Percentiles rank a stretch among this genome's conserved stretches.
Conservation (phyloP, 2,329 filamentous ascomycete species). For the Fusarium fracticaudum region DNA sequence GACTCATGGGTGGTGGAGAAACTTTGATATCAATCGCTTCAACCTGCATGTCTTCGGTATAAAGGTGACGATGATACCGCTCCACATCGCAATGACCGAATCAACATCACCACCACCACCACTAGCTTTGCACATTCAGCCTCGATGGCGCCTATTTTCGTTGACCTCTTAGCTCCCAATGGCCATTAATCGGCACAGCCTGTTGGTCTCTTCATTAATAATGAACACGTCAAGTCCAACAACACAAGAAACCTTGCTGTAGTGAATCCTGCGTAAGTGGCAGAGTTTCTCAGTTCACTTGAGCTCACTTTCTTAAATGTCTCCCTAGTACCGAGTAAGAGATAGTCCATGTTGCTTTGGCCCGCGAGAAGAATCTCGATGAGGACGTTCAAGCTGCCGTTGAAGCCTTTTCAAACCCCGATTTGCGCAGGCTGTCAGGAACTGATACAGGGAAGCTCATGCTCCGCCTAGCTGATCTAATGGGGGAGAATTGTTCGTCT, state of each 20-base stretch:
- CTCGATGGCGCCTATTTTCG: neutral
- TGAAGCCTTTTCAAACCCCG: neutral
- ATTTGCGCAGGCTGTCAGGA: neutral
- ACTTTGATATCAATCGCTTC: neutral
- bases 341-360: neutral
- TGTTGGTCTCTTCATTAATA: neutral
- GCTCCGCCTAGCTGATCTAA: neutral
- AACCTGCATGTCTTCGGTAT: neutral
- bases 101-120: neutral
- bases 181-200: neutral
- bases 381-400: neutral
- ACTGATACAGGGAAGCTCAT: neutral
- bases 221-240: neutral
- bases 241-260: neutral
- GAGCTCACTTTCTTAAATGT: neutral
- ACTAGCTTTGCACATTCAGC: neutral
- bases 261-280: neutral
- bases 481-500: neutral
- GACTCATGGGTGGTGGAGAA: neutral
- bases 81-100: neutral
- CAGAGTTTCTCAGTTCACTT: neutral
- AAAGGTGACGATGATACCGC: neutral
- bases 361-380: neutral
- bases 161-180: neutral
- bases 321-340: neutral